A percentile compares a stretch with the other conserved stretches of the same genome.
Conservation (phyloP, 306 rosid species). For the Prunus salicina region DNA sequence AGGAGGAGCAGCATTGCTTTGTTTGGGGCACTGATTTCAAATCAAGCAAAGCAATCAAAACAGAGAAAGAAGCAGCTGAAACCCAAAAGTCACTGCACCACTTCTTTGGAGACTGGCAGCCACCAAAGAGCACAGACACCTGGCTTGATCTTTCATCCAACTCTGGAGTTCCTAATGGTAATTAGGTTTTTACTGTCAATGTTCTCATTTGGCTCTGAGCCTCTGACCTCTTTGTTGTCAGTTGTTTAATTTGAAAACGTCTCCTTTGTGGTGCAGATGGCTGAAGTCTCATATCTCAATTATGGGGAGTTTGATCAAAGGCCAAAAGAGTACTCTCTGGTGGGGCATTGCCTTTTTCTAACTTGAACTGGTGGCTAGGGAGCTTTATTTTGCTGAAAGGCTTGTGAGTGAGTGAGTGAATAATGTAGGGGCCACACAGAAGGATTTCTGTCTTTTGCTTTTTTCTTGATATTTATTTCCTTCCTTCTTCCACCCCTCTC, state of each 20-base stretch:
- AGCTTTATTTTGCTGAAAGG: slow-evolving; percentile 43
- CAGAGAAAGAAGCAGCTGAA: slow-evolving; percentile 54
- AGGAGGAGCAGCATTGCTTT: slow-evolving; percentile 66
- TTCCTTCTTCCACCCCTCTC: slow-evolving; percentile 43
- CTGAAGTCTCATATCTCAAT: slow-evolving; percentile 38
- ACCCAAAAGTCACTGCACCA: slow-evolving; percentile 87
- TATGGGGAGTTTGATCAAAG: slow-evolving; percentile 38
- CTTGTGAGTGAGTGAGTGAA: slow-evolving; percentile 18
- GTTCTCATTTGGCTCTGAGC: not conserved
- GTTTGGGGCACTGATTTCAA: slow-evolving; percentile 89
- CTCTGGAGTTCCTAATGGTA: slow-evolving; percentile 62
- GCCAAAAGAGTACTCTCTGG: slow-evolving; percentile 53
- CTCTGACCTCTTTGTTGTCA: not conserved
- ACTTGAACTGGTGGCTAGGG: slow-evolving; percentile 61
- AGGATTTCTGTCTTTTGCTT: slow-evolving; percentile 52
- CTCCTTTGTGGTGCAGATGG: slow-evolving; percentile 51
- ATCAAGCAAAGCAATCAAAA: slow-evolving; percentile 50
- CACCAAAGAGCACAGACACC: slow-evolving; percentile 80
- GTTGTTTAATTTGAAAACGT: not conserved
- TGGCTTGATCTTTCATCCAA: slow-evolving; percentile 98
- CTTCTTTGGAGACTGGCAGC: slow-evolving; percentile 86
- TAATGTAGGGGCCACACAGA: slow-evolving; percentile 48
- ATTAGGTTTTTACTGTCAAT: slow-evolving; percentile 7
- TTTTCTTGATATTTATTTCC: slow-evolving; percentile 36
- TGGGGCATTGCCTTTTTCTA: slow-evolving; percentile 39